A percentile compares a stretch with the other conserved stretches of the same genome.
phyloP scores from a whole-genome alignment of 441 rosid genomes.

The Syzygium malaccense region DNA sequence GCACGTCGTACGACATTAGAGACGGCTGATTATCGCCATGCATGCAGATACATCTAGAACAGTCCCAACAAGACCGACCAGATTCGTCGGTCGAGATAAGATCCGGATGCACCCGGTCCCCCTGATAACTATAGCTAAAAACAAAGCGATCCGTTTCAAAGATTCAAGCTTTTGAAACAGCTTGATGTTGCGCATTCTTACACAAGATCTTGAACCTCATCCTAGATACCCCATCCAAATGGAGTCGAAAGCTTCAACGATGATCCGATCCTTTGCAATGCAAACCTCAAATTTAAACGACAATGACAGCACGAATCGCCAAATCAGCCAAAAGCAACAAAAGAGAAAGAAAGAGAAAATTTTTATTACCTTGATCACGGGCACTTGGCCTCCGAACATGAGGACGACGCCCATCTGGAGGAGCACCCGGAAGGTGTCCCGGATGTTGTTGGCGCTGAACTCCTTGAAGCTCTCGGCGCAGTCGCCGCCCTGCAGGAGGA shows the following conservation, averaged over 20 bases:
- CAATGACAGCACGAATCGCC: neutral
- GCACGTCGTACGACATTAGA: neutral
- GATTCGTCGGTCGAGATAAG: neutral
- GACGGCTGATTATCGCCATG: neutral
- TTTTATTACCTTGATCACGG: neutral
- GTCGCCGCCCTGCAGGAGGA: constrained; percentile 78
- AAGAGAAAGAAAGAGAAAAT: neutral
- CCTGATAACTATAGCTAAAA: neutral
- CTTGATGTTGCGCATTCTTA: neutral
- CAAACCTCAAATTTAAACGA: neutral
- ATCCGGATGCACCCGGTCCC: neutral
- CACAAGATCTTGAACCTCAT: neutral
- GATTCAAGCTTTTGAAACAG: neutral
- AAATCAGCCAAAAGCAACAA: neutral
- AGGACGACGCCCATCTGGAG: constrained; percentile 13
- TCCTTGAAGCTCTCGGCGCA: constrained; percentile 95
- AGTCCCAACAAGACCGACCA: neutral
- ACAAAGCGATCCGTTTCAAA: neutral
- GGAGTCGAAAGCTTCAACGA: neutral
- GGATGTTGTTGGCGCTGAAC: constrained; percentile 57
- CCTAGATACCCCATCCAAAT: neutral
- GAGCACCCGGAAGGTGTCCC: constrained; percentile 9
- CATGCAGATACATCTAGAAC: neutral
- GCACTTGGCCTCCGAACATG: constrained; percentile 11
- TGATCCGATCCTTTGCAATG: neutral